Evolutionary conservation across 2,329 filamentous ascomycete genomes (phyloP).

Genomic region (Botrytis cinerea): DNA sequence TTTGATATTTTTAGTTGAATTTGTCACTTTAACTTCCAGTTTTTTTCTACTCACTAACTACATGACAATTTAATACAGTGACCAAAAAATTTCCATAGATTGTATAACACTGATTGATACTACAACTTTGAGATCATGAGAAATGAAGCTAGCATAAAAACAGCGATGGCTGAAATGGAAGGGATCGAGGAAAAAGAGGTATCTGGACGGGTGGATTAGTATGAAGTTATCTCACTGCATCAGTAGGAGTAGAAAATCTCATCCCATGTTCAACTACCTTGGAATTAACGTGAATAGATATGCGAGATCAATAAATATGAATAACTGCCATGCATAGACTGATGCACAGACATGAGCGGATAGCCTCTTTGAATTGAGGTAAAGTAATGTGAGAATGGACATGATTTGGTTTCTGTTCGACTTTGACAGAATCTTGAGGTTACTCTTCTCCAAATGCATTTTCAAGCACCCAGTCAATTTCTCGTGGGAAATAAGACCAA

Average conservation of each 20-base stretch:
- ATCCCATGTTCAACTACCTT: not conserved
- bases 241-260: not conserved
- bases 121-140: not conserved
- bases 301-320: not conserved
- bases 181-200: not conserved
- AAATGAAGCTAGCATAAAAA: not conserved
- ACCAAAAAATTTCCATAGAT: no score
- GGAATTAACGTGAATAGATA: not conserved
- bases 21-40: not conserved
- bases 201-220: not conserved
- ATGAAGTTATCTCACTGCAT: not conserved
- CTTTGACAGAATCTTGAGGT: not conserved
- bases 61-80: not conserved
- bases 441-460: not conserved
- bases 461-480: rapidly evolving
- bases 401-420: not conserved
- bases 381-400: not conserved
- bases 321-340: no score
- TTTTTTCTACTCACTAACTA: not conserved
- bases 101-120: not conserved
- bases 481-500: not conserved
- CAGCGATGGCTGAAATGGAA: not conserved
- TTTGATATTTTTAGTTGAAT: no score
- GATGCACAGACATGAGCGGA: no score
- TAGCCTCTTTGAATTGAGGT: not conserved